Percentiles rank a stretch among this genome's conserved stretches.
phyloP scores from a whole-genome alignment of 129 eudicot genomes.

The Helianthus annuus region HanXRQr2.0-SUNRISE NC_035435.2:156612660-156613159 shows the following conservation, averaged over 20 bases:
- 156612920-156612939: conserved; percentile 9
- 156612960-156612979: conserved; percentile 20
- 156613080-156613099: conserved; percentile 97
- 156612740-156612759: not conserved
- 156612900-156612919: not conserved
- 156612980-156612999: conserved; percentile 13
- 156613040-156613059: conserved; percentile 95
- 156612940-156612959: not conserved
- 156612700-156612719: not conserved
- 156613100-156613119: conserved; percentile 98
- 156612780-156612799: not conserved
- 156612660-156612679: conserved; percentile 91
- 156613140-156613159: conserved; percentile 7
- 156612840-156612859: too few relatives aligned
- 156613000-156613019: conserved; percentile 39
- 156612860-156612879: too few relatives aligned
- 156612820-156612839: too few relatives aligned
- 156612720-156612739: not conserved
- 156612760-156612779: not conserved
- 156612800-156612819: not conserved
- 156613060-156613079: conserved; percentile 99
- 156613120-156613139: conserved; percentile 46
- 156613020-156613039: conserved; percentile 99
- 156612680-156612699: conserved; percentile 92
- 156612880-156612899: not conserved